These are phyloP conservation scores for Nicotiana obtusifolia DNA, from an alignment of 257 asterid species.

Conservation along the genomic window DNA sequence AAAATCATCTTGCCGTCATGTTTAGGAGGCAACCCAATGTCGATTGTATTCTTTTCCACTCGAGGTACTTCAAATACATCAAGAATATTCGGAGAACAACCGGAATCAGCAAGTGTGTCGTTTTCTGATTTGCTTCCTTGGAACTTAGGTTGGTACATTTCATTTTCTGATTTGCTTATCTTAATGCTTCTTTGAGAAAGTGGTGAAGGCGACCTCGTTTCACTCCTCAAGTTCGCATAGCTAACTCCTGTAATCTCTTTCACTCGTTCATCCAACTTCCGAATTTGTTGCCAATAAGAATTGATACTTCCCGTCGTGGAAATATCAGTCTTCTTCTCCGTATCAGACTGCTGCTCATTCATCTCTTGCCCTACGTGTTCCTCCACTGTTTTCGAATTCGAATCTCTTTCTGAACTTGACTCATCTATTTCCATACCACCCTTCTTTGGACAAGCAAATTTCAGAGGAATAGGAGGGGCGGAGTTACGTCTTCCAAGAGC, in stretches of 20 bases:
- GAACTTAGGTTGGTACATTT: slow-evolving; percentile 19
- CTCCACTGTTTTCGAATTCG: slow-evolving; percentile 28
- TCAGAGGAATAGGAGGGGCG: slow-evolving; percentile 38
- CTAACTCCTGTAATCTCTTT: slow-evolving; percentile 59
- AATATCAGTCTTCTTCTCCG: slow-evolving; percentile 36
- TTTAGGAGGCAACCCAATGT: slow-evolving; percentile 25
- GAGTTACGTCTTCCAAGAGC: slow-evolving; percentile 55
- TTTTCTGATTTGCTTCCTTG: slow-evolving; percentile 13
- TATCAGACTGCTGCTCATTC: slow-evolving; percentile 23
- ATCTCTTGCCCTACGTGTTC: slow-evolving; percentile 28
- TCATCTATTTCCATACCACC: slow-evolving; percentile 33
- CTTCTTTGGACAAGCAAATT: slow-evolving; percentile 29
- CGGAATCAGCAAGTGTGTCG: slow-evolving; percentile 19
- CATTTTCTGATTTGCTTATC: slow-evolving; percentile 17
- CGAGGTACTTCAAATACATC: slow-evolving; percentile 97
- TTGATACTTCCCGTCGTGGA: slow-evolving; percentile 31
- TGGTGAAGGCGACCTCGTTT: slow-evolving; percentile 37
- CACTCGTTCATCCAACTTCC: slow-evolving; percentile 47
- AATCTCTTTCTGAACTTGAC: slow-evolving; percentile 31
- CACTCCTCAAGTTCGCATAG: slow-evolving; percentile 22
- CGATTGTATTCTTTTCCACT: slow-evolving; percentile 20
- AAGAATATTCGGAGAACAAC: slow-evolving; percentile 42
- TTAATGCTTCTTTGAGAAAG: slow-evolving; percentile 24
- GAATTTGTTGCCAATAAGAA: slow-evolving; percentile 62
- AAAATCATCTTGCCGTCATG: slow-evolving; percentile 18